Conservation (phyloP, 2,329 filamentous ascomycete species). For the Pseudopithomyces chartarum region DNA sequence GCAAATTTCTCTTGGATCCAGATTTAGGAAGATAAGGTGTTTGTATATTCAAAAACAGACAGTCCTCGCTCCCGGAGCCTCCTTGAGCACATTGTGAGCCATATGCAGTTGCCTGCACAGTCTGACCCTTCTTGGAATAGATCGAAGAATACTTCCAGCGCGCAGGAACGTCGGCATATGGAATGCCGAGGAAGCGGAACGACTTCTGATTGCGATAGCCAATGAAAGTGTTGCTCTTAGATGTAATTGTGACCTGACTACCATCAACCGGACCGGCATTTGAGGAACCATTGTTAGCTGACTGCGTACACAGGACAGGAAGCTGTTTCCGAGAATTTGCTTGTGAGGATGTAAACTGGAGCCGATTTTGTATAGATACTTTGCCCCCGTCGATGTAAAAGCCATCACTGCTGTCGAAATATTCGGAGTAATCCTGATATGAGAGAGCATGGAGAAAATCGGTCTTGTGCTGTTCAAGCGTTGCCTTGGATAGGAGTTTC, state of each 20-base stretch:
- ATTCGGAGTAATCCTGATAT: slow-evolving; percentile 52
- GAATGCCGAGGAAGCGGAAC: slow-evolving; percentile 52
- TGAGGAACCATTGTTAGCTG: slow-evolving; percentile 43
- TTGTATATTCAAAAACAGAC: slow-evolving; percentile 56
- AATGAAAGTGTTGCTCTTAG: slow-evolving; percentile 52
- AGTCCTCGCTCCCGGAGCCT: slow-evolving; percentile 51
- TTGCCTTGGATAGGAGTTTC: slow-evolving; percentile 49
- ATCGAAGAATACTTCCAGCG: slow-evolving; percentile 55
- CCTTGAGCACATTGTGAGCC: slow-evolving; percentile 52
- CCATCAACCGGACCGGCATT: slow-evolving; percentile 29
- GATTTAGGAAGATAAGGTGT: slow-evolving; percentile 47
- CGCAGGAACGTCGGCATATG: slow-evolving; percentile 50
- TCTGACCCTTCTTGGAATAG: slow-evolving; percentile 53
- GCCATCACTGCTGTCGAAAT: slow-evolving; percentile 40
- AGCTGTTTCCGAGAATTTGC: slow-evolving; percentile 34
- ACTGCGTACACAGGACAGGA: slow-evolving; percentile 59
- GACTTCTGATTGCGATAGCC: slow-evolving; percentile 61
- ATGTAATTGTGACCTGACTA: slow-evolving; percentile 45
- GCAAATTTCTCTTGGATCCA: slow-evolving; percentile 46
- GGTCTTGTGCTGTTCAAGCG: slow-evolving; percentile 48
- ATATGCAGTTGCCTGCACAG: slow-evolving; percentile 53
- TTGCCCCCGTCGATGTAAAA: slow-evolving; percentile 52
- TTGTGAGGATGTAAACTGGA: slow-evolving; percentile 42
- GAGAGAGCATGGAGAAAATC: slow-evolving; percentile 54
- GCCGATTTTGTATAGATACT: slow-evolving; percentile 41